Evolutionary conservation across 2,329 filamentous ascomycete species (phyloP).

Genomic region (Alternaria tenuissima): DNA sequence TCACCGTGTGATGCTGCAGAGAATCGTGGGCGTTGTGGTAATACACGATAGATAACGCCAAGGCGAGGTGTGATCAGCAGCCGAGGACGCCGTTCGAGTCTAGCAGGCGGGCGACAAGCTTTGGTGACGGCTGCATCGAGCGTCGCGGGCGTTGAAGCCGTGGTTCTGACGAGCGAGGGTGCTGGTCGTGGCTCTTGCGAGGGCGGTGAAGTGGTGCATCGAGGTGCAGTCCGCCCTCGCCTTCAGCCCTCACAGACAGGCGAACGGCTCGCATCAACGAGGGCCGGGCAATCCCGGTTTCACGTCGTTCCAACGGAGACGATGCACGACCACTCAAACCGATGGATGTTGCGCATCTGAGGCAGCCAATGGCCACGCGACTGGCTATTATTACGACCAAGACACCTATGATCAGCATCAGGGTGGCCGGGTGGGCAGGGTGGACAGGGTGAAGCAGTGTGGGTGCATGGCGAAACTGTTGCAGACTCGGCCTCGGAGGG

Average conservation of each 20-base stretch:
- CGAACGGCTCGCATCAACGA: constrained; percentile 17
- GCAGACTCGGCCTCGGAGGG: constrained; percentile 16
- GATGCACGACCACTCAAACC: constrained; percentile 15
- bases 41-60: constrained; percentile 13
- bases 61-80: constrained; percentile 19
- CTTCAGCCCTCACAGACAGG: constrained; percentile 6
- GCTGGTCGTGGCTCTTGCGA: constrained; percentile 5
- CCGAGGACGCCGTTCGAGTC: too few relatives aligned
- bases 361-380: constrained; percentile 17
- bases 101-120: constrained; percentile 1
- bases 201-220: constrained; percentile 13
- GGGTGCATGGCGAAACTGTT: not conserved
- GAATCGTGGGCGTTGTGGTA: not conserved
- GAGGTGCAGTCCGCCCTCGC: not conserved
- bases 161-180: not conserved
- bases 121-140: not conserved
- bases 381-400: constrained; percentile 15
- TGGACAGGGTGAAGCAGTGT: too few relatives aligned
- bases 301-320: constrained; percentile 18
- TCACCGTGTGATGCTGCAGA: constrained; percentile 15
- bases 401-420: constrained; percentile 12
- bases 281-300: constrained; percentile 38
- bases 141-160: constrained; percentile 1
- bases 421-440: constrained; percentile 2
- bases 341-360: constrained; percentile 27